Evolutionary conservation across 768 basidiomycete genomes (phyloP).

Genomic region (Hericium erinaceus): DNA sequence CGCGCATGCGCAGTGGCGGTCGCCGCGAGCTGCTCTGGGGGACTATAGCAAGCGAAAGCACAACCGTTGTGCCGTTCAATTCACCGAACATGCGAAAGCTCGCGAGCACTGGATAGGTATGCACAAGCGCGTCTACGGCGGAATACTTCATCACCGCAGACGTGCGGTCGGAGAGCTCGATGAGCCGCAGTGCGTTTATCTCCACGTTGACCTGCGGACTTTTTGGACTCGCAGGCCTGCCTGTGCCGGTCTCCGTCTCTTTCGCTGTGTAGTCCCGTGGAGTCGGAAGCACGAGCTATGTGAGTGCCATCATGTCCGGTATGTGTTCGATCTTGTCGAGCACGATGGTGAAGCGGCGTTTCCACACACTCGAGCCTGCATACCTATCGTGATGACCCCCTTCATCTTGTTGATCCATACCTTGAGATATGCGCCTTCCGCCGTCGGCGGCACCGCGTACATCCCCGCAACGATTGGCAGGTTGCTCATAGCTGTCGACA

Average conservation of each 20-base stretch:
- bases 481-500: constrained; percentile 31
- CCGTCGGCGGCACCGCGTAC: constrained; percentile 44
- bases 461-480: constrained; percentile 52
- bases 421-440: constrained; percentile 54
- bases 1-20: constrained; percentile 63
- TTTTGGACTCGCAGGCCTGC: background rate
- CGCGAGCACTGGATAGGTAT: constrained; percentile 61
- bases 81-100: constrained; percentile 73
- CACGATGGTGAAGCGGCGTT: constrained; percentile 69
- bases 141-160: constrained; percentile 60
- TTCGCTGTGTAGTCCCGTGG: constrained; percentile 6
- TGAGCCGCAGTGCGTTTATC: constrained; percentile 75
- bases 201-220: constrained; percentile 24
- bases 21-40: constrained; percentile 64
- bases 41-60: constrained; percentile 63
- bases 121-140: constrained; percentile 56
- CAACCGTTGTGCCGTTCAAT: constrained; percentile 57
- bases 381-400: constrained; percentile 53
- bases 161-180: constrained; percentile 68
- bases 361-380: constrained; percentile 27
- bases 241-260: background rate
- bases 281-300: constrained; percentile 62
- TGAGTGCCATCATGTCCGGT: constrained; percentile 82
- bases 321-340: constrained; percentile 87
- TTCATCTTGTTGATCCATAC: constrained; percentile 48